Evolutionary conservation across 371 early-diverging fungal genomes (phyloP), one percentile per base, ranked within the genome.

Genomic region (Zopfochytrium polystomum): DNA sequence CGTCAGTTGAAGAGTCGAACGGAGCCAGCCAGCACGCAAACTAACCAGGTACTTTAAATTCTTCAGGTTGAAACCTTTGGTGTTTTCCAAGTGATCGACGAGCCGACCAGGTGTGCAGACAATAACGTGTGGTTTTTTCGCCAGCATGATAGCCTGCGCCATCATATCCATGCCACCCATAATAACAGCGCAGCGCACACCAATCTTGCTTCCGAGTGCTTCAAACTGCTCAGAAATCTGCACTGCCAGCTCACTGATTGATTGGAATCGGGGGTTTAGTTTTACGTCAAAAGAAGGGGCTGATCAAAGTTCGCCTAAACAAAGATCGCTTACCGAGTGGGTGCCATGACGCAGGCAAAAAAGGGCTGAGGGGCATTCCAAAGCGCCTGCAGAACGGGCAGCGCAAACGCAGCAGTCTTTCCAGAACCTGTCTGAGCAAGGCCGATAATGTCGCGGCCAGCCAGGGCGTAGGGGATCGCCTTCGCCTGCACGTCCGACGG

Each of bases 31-130:
- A 18, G 7, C 61, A 51, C 69, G 81, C 51, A 52, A 73, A 71
- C 35, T 64, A 53, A 51, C 82, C 63, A 9, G 87, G 78, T 74
- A 90, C 90, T 3, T 86, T 85, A 65, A 95, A 96, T 68, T 95
- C 92, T 2, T 95, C 96, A 23, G 79, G 78, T 66, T 96, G 95
- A 20, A 96, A 72, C 92, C 96, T 92, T 61, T 96, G 84, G 77
- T 99, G 99, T 2, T 97, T 98, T 78, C 99, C 99, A 80, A 99
- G 99, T 44, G 98, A 72, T 98, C 95, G 90, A 90, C 90, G 48
- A 98, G 78, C 65, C 99, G 90, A 33, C 99, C 99, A 0, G 99
- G 99, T 2, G 99, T 99, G 7, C 95, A 99, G 11, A 99, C 88
- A 58, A 99, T 79, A 34, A 99, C 85, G 65, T 95, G 86, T 0